These are phyloP conservation scores for Colletotrichum lini DNA, from an alignment of 2,329 filamentous ascomycete species.

Conservation along the genomic window DNA sequence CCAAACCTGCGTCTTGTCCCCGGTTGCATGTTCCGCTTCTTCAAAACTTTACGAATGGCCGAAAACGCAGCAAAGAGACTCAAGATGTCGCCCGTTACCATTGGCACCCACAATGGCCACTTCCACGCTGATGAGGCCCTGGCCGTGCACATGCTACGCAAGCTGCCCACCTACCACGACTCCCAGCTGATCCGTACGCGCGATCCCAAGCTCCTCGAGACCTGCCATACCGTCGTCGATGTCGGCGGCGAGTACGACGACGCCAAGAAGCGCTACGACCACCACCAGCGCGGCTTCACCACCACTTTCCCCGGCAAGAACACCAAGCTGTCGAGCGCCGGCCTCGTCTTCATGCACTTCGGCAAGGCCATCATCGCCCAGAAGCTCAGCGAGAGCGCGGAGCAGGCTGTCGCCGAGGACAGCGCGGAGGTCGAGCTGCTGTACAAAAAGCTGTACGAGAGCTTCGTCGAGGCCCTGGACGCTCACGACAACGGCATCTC, in stretches of 20 bases:
- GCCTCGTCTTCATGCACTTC: slow-evolving; percentile 96
- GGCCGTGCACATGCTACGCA: slow-evolving; percentile 94
- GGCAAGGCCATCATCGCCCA: slow-evolving; percentile 85
- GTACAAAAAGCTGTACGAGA: slow-evolving; percentile 90
- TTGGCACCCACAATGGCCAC: slow-evolving; percentile 97
- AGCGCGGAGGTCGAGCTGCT: slow-evolving; percentile 79
- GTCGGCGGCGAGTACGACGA: slow-evolving; percentile 96
- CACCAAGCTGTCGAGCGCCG: slow-evolving; percentile 95
- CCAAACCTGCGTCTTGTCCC: neutral
- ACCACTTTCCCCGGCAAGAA: slow-evolving; percentile 85
- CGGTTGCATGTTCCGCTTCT: slow-evolving; percentile 59
- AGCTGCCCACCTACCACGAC: slow-evolving; percentile 83
- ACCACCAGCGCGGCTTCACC: slow-evolving; percentile 94
- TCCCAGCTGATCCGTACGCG: slow-evolving; percentile 88
- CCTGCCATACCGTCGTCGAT: slow-evolving; percentile 96
- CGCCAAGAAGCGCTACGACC: slow-evolving; percentile 85
- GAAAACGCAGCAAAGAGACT: slow-evolving; percentile 84
- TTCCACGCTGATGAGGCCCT: slow-evolving; percentile 99
- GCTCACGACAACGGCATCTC: slow-evolving; percentile 97
- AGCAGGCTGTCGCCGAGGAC: slow-evolving; percentile 65
- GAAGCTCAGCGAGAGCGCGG: slow-evolving; percentile 63
- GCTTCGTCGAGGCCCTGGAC: slow-evolving; percentile 96
- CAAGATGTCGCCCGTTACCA: slow-evolving; percentile 75
- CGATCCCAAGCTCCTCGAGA: slow-evolving; percentile 81
- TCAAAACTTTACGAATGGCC: slow-evolving; percentile 67